A percentile compares a stretch with the other conserved stretches of the same genome.
Conservation (phyloP, 306 rosid genomes). For the Malus asiatica region DNA sequence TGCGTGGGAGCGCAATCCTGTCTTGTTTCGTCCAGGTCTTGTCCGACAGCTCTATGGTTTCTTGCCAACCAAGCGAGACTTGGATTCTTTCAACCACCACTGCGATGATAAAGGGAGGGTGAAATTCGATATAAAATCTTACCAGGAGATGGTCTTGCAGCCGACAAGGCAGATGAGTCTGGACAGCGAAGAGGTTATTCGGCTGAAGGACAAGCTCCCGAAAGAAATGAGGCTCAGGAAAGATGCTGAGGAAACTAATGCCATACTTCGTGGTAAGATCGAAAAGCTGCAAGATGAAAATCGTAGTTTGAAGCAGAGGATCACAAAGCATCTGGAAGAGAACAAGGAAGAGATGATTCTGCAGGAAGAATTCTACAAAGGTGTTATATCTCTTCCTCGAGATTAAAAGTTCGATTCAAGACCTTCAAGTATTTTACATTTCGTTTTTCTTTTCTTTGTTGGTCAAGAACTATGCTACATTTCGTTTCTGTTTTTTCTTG, state of each 20-base stretch:
- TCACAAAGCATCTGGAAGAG: slow-evolving; percentile 28
- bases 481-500: not conserved
- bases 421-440: not conserved
- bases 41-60: slow-evolving; percentile 74
- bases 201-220: slow-evolving; percentile 25
- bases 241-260: slow-evolving; percentile 23
- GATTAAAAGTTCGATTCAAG: not conserved
- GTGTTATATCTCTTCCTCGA: not conserved
- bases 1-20: slow-evolving; percentile 45
- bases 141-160: slow-evolving; percentile 66
- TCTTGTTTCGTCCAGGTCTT: slow-evolving; percentile 45
- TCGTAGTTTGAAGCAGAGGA: slow-evolving; percentile 29
- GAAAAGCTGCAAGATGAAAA: slow-evolving; percentile 27
- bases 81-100: slow-evolving; percentile 66
- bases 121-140: slow-evolving; percentile 58
- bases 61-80: slow-evolving; percentile 64
- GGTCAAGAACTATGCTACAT: not conserved
- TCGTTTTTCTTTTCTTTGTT: too few species aligned
- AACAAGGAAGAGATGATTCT: slow-evolving; percentile 12
- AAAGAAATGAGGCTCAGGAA: slow-evolving; percentile 31
- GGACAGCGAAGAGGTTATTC: slow-evolving; percentile 41
- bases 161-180: slow-evolving; percentile 56
- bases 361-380: slow-evolving; percentile 7
- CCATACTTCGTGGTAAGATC: slow-evolving; percentile 31
- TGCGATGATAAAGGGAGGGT: slow-evolving; percentile 58